Conservation (phyloP, 2,329 filamentous ascomycete species). For the Cercospora sp. region DNA sequence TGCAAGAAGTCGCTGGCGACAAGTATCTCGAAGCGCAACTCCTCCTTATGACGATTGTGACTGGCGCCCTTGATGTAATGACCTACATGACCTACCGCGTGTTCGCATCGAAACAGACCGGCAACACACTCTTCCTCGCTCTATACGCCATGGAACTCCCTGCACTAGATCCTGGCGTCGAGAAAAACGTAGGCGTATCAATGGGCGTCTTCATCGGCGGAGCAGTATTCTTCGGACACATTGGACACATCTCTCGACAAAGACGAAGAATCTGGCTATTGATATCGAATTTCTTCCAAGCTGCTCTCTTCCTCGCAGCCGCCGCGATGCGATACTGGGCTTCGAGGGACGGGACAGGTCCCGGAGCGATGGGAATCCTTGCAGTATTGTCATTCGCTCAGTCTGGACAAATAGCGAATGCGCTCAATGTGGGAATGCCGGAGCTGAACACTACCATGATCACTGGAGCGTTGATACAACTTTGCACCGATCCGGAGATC, state of each 20-base stretch:
- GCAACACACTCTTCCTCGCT: slow-evolving; percentile 41
- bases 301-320: slow-evolving; percentile 29
- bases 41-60: slow-evolving; percentile 34
- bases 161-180: slow-evolving; percentile 20
- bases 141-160: slow-evolving; percentile 25
- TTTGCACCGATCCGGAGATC: slow-evolving; percentile 31
- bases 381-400: slow-evolving; percentile 28
- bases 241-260: slow-evolving; percentile 30
- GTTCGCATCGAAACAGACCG: slow-evolving; percentile 37
- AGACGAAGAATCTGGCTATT: slow-evolving; percentile 33
- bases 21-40: slow-evolving; percentile 32
- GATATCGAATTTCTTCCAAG: slow-evolving; percentile 30
- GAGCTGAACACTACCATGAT: slow-evolving; percentile 39
- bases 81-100: slow-evolving; percentile 35
- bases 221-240: slow-evolving; percentile 32
- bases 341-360: slow-evolving; percentile 16
- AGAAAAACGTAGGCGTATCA: slow-evolving; percentile 31
- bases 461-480: slow-evolving; percentile 34
- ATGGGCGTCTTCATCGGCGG: slow-evolving; percentile 33
- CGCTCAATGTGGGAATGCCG: slow-evolving; percentile 31
- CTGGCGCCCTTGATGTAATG: slow-evolving; percentile 34
- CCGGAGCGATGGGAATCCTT: slow-evolving; percentile 27
- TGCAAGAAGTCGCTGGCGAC: slow-evolving; percentile 33
- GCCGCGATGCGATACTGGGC: slow-evolving; percentile 30
- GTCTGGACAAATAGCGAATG: slow-evolving; percentile 33